These are phyloP conservation scores for Plasmodium reichenowi DNA, from an alignment of 169 alveolate genomes.

Conservation along the genomic window DNA sequence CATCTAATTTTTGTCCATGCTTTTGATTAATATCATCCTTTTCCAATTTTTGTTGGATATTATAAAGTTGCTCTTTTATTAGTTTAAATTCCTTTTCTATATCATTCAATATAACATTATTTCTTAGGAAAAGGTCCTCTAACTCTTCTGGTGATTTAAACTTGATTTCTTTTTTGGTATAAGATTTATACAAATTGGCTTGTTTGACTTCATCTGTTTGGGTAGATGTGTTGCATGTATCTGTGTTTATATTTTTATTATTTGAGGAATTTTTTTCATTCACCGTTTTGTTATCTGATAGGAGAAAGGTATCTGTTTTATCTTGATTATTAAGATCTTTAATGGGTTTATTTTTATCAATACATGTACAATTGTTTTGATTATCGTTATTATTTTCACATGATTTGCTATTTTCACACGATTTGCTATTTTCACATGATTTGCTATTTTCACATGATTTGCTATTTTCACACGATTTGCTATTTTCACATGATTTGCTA, in stretches of 20 bases:
- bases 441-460: too few relatives aligned
- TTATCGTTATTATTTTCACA: too few relatives aligned
- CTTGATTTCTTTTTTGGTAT: conserved; percentile 88
- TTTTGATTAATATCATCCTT: not conserved
- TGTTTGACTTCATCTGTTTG: conserved; percentile 29
- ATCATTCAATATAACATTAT: conserved; percentile 79
- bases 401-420: too few relatives aligned
- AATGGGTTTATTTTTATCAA: too few relatives aligned
- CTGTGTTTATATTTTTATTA: not conserved
- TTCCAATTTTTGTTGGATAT: not conserved
- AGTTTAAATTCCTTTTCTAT: conserved; percentile 72
- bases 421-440: too few relatives aligned
- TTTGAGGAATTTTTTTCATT: not conserved
- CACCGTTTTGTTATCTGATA: not conserved
- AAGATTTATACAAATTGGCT: conserved; percentile 28
- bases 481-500: too few relatives aligned
- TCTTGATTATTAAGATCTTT: not conserved
- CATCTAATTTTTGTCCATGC: not conserved
- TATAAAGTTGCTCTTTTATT: conserved; percentile 10
- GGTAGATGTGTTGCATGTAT: not conserved
- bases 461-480: too few relatives aligned
- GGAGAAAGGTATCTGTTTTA: not conserved
- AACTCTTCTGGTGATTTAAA: conserved; percentile 95
- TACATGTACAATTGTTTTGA: too few relatives aligned
- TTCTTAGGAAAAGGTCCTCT: conserved; percentile 79